A percentile compares a stretch with the other conserved stretches of the same genome.
phyloP scores from a whole-genome alignment of 1,139 yeast genomes.

The Suhomyces bokatorum region DNA sequence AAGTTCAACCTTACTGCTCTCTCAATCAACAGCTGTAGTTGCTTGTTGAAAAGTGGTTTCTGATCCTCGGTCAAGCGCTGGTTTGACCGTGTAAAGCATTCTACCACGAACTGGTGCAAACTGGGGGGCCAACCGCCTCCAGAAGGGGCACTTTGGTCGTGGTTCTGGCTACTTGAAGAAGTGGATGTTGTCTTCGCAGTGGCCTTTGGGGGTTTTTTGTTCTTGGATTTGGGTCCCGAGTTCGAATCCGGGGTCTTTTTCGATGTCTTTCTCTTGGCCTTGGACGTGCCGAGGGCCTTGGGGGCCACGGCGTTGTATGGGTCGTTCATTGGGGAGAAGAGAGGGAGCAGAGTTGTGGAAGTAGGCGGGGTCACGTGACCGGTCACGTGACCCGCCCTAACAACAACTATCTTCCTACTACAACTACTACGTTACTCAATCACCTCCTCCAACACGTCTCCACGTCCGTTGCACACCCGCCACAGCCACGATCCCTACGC shows the following conservation, averaged over 20 bases:
- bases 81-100: conserved; percentile 41
- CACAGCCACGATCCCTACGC: no score
- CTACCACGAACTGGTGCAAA: conserved; percentile 47
- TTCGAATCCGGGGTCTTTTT: not conserved
- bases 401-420: no score
- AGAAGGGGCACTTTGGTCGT: not conserved
- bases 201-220: not conserved
- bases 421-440: no score
- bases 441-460: no score
- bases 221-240: not conserved
- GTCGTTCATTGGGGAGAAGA: conserved; percentile 3
- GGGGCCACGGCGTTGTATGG: conserved; percentile 23
- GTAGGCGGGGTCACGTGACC: not conserved
- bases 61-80: conserved; percentile 22
- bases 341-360: not conserved
- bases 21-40: conserved; percentile 50
- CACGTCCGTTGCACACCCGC: no score
- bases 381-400: not conserved
- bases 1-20: conserved; percentile 49
- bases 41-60: conserved; percentile 39
- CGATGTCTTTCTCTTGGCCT: not conserved
- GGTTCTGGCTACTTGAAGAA: not conserved
- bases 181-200: not conserved
- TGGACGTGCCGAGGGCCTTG: conserved; percentile 3
- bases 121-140: conserved; percentile 45